A percentile compares a stretch with the other conserved stretches of the same genome.
Conservation (phyloP, 805 yeast species). For the Starmerella ratchasimensis region DNA sequence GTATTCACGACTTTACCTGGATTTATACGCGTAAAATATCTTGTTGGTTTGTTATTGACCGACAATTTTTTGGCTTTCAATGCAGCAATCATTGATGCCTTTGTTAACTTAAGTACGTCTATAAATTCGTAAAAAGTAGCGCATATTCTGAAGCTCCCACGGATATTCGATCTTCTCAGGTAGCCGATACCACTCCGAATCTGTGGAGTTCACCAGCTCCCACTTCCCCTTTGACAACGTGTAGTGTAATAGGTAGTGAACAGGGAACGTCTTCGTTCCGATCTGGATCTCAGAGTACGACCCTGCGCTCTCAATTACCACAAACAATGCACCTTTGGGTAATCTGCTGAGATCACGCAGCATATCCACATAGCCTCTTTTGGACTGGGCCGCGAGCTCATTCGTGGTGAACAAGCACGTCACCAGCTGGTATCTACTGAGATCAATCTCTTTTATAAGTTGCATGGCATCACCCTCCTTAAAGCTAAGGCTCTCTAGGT, state of each 20-base stretch:
- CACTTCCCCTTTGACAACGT: slow-evolving; percentile 48
- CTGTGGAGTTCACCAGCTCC: slow-evolving; percentile 51
- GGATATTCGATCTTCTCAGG: slow-evolving; percentile 42
- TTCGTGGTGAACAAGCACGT: slow-evolving; percentile 77
- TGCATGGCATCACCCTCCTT: slow-evolving; percentile 22
- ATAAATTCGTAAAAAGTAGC: slow-evolving; percentile 69
- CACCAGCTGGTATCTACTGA: slow-evolving; percentile 26
- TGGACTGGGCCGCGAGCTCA: slow-evolving; percentile 63
- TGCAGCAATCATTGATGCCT: not conserved
- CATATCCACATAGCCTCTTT: slow-evolving; percentile 43
- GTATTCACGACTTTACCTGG: no score
- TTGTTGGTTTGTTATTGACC: no score
- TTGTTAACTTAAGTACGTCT: slow-evolving; percentile 32
- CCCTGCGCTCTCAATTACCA: slow-evolving; percentile 81
- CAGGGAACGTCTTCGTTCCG: slow-evolving; percentile 67
- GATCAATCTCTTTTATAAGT: slow-evolving; percentile 4
- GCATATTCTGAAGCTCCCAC: slow-evolving; percentile 71
- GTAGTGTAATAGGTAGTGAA: slow-evolving; percentile 66
- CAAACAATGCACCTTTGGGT: slow-evolving; percentile 40
- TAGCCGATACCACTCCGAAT: slow-evolving; percentile 70
- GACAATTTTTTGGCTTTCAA: not conserved
- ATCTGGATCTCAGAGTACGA: slow-evolving; percentile 69
- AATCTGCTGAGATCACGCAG: slow-evolving; percentile 42
- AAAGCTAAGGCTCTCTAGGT: slow-evolving; percentile 28
- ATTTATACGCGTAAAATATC: no score